Evolutionary conservation across 495 filamentous ascomycete genomes (phyloP).

Genomic region (Beverwykella pulmonaria): DNA sequence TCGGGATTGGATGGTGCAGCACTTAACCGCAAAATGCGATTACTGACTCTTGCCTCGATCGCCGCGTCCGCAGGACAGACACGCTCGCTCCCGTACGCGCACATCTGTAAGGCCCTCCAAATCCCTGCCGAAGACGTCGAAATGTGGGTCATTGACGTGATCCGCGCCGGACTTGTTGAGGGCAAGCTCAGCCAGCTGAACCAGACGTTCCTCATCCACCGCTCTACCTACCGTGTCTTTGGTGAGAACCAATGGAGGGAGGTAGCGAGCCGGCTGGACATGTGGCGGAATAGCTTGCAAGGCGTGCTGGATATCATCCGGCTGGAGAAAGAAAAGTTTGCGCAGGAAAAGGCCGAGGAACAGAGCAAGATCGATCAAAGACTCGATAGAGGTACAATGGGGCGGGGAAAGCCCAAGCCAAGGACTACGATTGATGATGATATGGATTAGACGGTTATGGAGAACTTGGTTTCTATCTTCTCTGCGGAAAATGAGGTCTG

Average conservation of each 20-base stretch:
- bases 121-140: conserved; percentile 82
- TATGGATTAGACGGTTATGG: conserved; percentile 23
- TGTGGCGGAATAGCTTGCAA: conserved; percentile 78
- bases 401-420: conserved; percentile 31
- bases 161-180: conserved; percentile 91
- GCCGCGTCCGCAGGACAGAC: conserved; percentile 73
- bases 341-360: conserved; percentile 62
- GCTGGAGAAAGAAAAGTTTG: conserved; percentile 70
- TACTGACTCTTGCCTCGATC: conserved; percentile 87
- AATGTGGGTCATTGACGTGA: conserved; percentile 98
- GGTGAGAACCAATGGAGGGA: conserved; percentile 98
- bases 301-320: conserved; percentile 75
- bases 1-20: conserved; percentile 63
- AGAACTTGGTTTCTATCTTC: not conserved
- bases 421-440: conserved; percentile 32
- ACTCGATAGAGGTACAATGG: conserved; percentile 50
- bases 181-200: conserved; percentile 90
- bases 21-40: conserved; percentile 85
- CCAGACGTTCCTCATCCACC: conserved; percentile 89
- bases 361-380: conserved; percentile 61
- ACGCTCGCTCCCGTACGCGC: conserved; percentile 80
- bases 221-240: conserved; percentile 92
- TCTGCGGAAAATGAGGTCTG: conserved; percentile 2
- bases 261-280: conserved; percentile 83
- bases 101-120: conserved; percentile 79